Percentiles rank a stretch among this genome's conserved stretches.
phyloP scores from a whole-genome alignment of 257 asterid genomes.

The Rhazya stricta region DNA sequence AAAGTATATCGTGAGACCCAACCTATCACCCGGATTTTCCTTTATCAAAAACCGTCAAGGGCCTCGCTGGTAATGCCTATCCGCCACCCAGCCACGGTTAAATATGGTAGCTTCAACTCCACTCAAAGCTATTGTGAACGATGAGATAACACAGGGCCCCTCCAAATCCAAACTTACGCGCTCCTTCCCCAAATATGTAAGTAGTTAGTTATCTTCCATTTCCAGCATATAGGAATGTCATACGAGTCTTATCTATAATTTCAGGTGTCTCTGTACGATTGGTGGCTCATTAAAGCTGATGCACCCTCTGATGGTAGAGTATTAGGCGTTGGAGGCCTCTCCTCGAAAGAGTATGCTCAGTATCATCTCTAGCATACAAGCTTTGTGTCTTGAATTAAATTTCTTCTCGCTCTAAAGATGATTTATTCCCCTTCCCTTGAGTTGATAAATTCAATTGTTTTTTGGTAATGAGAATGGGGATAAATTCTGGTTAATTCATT shows the following conservation, averaged over 20 bases:
- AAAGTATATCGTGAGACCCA: too few relatives aligned
- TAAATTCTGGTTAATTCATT: not conserved
- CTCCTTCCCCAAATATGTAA: not conserved
- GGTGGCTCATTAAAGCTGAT: conserved; percentile 14
- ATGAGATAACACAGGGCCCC: not conserved
- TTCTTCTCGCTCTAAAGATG: not conserved
- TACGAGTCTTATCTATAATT: not conserved
- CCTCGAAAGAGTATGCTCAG: not conserved
- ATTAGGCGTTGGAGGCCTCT: conserved; percentile 13
- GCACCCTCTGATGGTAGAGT: not conserved
- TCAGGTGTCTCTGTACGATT: conserved; percentile 4
- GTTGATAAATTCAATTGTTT: not conserved
- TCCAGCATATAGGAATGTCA: not conserved
- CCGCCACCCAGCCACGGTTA: not conserved
- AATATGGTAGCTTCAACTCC: conserved; percentile 3
- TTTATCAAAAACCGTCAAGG: not conserved
- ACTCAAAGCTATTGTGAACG: not conserved
- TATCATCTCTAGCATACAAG: not conserved
- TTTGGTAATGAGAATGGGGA: not conserved
- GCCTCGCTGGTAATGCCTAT: not conserved
- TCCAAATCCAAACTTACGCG: not conserved
- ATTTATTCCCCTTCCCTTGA: not conserved
- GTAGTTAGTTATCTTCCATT: not conserved
- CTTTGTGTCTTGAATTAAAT: not conserved
- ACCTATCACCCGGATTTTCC: not conserved